These are phyloP conservation scores for Cutaneotrichosporon dermatis DNA, from an alignment of 1,284 basidiomycete genomes.

Conservation along the genomic window DNA sequence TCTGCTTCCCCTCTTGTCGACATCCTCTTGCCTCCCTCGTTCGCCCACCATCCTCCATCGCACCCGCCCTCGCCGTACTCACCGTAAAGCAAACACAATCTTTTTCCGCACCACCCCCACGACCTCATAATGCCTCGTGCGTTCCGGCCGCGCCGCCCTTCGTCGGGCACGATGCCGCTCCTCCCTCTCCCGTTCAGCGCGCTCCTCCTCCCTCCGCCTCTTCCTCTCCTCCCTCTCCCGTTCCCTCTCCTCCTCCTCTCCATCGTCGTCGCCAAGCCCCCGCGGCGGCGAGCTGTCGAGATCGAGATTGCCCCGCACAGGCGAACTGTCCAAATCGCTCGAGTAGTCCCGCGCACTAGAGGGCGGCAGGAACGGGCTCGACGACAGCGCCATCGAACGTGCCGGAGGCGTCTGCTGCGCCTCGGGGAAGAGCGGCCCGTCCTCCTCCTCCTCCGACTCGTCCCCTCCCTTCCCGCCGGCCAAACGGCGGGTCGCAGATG, in stretches of 20 bases:
- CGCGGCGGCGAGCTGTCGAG: constrained; percentile 27
- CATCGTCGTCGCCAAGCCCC: constrained; percentile 17
- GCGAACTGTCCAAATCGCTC: constrained; percentile 38
- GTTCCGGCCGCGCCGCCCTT: constrained; percentile 16
- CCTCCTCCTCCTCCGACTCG: constrained; percentile 30
- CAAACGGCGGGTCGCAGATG: no score
- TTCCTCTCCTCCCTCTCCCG: constrained; percentile 1
- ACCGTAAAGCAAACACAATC: constrained; percentile 47
- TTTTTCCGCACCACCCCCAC: constrained; percentile 47
- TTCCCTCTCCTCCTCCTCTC: constrained; percentile 19
- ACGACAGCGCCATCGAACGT: background rate
- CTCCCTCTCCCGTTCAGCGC: constrained; percentile 13
- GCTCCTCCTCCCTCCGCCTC: constrained; percentile 1
- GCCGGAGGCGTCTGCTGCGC: constrained; percentile 11
- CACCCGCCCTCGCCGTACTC: background rate
- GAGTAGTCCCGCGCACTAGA: constrained; percentile 34
- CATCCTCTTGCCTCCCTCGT: no score
- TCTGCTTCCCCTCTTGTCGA: no score
- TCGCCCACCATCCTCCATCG: no score
- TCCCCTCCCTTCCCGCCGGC: background rate
- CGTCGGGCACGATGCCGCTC: constrained; percentile 2
- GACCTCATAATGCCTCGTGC: constrained; percentile 45
- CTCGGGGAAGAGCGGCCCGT: constrained; percentile 29
- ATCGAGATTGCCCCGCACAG: constrained; percentile 30
- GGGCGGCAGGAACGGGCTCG: constrained; percentile 13